phyloP scores from a whole-genome alignment of 2,329 filamentous ascomycete species.

The Penicillium sp. region DNA sequence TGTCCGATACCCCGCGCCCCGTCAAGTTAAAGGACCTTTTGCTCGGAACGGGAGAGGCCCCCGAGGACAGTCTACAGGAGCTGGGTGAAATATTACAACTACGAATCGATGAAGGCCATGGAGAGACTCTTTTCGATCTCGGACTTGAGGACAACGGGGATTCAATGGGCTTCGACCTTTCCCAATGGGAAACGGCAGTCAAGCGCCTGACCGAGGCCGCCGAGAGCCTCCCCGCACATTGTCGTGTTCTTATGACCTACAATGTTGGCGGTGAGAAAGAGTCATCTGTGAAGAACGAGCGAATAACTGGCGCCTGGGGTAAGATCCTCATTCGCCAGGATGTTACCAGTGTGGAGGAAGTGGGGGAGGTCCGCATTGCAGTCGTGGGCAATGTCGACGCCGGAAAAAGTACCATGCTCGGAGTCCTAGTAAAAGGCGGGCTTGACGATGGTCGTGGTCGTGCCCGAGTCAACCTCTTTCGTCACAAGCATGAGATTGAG shows the following conservation, averaged over 20 bases:
- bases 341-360: slow-evolving; percentile 71
- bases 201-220: slow-evolving; percentile 62
- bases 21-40: slow-evolving; percentile 72
- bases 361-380: slow-evolving; percentile 92
- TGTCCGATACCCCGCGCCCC: slow-evolving; percentile 62
- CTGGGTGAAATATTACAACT: slow-evolving; percentile 63
- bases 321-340: slow-evolving; percentile 77
- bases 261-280: slow-evolving; percentile 78
- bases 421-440: slow-evolving; percentile 90
- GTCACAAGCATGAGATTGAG: slow-evolving; percentile 97
- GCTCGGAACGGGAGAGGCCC: slow-evolving; percentile 51
- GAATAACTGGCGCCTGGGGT: slow-evolving; percentile 71
- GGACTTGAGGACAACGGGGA: slow-evolving; percentile 88
- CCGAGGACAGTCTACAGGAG: slow-evolving; percentile 57
- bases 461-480: slow-evolving; percentile 90
- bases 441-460: slow-evolving; percentile 92
- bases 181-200: slow-evolving; percentile 71
- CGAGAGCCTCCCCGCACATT: slow-evolving; percentile 64
- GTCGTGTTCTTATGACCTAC: slow-evolving; percentile 78
- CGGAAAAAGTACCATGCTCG: slow-evolving; percentile 92
- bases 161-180: slow-evolving; percentile 68
- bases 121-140: slow-evolving; percentile 86
- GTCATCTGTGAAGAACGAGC: slow-evolving; percentile 59
- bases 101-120: slow-evolving; percentile 75
- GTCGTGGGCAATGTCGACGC: slow-evolving; percentile 98